Evolutionary conservation across 345 rosid genomes (phyloP).

Genomic region (Citrus maxima): DNA sequence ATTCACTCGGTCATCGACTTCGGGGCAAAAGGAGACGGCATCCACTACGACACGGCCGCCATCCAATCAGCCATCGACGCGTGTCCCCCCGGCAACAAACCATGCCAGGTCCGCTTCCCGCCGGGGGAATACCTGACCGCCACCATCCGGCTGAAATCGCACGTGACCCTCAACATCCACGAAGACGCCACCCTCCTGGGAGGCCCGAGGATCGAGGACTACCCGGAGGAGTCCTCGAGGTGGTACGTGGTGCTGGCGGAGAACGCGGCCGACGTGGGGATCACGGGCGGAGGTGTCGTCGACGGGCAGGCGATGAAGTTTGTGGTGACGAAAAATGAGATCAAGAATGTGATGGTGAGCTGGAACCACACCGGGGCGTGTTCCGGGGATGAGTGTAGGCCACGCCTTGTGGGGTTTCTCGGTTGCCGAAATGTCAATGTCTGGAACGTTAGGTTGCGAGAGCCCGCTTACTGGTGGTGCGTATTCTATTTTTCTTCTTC

Average conservation of each 20-base stretch:
- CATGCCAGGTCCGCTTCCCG: constrained; percentile 73
- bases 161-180: constrained; percentile 57
- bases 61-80: constrained; percentile 76
- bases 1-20: constrained; percentile 53
- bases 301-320: constrained; percentile 84
- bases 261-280: constrained; percentile 73
- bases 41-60: constrained; percentile 61
- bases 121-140: constrained; percentile 74
- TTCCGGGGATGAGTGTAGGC: constrained; percentile 84
- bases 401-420: constrained; percentile 72
- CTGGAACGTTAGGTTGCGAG: constrained; percentile 57
- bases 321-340: constrained; percentile 55
- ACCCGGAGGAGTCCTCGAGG: constrained; percentile 46
- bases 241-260: constrained; percentile 90
- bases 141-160: constrained; percentile 64
- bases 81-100: constrained; percentile 37
- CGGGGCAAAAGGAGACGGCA: constrained; percentile 86
- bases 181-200: constrained; percentile 65
- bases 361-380: constrained; percentile 88
- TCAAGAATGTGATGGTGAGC: constrained; percentile 94
- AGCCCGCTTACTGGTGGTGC: constrained; percentile 98
- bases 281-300: constrained; percentile 79
- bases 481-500: neutral
- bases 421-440: constrained; percentile 57
- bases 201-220: constrained; percentile 60